A percentile compares a stretch with the other conserved stretches of the same genome.
Conservation (phyloP, 2,329 filamentous ascomycete genomes). For the Harringtonia lauricola region DNA sequence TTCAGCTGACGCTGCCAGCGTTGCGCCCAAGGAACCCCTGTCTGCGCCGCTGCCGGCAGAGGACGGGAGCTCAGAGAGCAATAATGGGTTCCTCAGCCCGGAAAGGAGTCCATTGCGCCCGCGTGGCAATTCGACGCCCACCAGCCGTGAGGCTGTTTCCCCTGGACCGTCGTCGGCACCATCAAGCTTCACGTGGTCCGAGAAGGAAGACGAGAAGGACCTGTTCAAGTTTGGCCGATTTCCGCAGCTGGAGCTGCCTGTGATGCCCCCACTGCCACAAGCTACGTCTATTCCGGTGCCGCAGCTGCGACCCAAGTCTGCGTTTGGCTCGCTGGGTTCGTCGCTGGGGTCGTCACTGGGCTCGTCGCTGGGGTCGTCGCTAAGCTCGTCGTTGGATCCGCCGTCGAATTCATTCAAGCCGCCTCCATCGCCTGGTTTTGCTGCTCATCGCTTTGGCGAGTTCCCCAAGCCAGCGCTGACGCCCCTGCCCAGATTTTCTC, state of each 20-base stretch:
- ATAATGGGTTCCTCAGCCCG: conserved; percentile 19
- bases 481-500: conserved; percentile 10
- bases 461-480: conserved; percentile 18
- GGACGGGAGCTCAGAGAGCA: conserved; percentile 22
- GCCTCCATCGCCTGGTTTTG: conserved; percentile 34
- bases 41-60: conserved; percentile 51
- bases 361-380: neutral
- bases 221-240: conserved; percentile 28
- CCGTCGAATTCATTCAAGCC: conserved; percentile 19
- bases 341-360: conserved; percentile 8
- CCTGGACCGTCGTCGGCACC: conserved; percentile 59
- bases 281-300: neutral
- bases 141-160: conserved; percentile 34
- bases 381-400: neutral
- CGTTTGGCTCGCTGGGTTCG: neutral
- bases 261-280: neutral
- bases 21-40: conserved; percentile 42
- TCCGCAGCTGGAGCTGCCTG: conserved; percentile 18
- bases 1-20: conserved; percentile 46
- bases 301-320: neutral
- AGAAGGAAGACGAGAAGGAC: conserved; percentile 33
- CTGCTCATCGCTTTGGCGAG: conserved; percentile 26
- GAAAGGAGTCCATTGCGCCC: conserved; percentile 33
- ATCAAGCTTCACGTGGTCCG: conserved; percentile 48
- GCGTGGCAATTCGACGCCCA: conserved; percentile 43